Evolutionary conservation across 73 alveolate species (phyloP), one percentile per base, ranked within the genome.

Genomic region (Uronychia setigera): DNA sequence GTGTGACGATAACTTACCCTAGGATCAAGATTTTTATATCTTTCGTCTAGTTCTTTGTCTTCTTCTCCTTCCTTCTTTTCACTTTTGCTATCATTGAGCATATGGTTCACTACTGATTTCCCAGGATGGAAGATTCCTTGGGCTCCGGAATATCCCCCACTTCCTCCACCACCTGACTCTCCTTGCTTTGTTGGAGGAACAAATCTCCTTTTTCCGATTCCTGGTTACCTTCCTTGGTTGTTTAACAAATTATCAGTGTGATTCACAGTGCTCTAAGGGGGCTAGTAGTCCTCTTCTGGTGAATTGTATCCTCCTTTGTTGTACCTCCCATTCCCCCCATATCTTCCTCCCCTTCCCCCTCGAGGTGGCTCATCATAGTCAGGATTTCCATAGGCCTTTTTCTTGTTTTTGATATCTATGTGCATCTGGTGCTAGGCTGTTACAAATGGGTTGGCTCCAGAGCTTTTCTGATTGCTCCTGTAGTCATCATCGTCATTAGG

Each of bases 141-240:
- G 76, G n/a, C 35, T 5, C n/a, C 67, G 5, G 67, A 46, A 19
- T n/a, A n/a, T n/a, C n/a, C n/a, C 0, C 88, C 75, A 25, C 81
- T 85, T 31, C 83, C 88, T 5, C 75, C 81, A 25, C 82, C 78
- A 58, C 80, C 78, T 1, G 59, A 33, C n/a, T 25, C 34, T 5
- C 60, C 81, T 14, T 77, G 59, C 76, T 85, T 90, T 1, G 88
- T 34, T 0, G 96, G 96, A n/a, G 93, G 92, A 0, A 85, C 92
- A 60, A 91, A 91, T 60, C 85, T 86, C 27, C 91, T 78, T 0
- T 86, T 86, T 14, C 35, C 33, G 0, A 84, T 33, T 25, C 95
- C 95, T 1, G 95, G 90, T 57, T 80, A 77, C 79, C 92, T 84
- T n/a, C 95, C 95, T n/a, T 60, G n/a, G 78, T 90, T 90, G 26